phyloP scores from a whole-genome alignment of 371 early-diverging fungal genomes.

The Rhizomucor pusillus region DNA sequence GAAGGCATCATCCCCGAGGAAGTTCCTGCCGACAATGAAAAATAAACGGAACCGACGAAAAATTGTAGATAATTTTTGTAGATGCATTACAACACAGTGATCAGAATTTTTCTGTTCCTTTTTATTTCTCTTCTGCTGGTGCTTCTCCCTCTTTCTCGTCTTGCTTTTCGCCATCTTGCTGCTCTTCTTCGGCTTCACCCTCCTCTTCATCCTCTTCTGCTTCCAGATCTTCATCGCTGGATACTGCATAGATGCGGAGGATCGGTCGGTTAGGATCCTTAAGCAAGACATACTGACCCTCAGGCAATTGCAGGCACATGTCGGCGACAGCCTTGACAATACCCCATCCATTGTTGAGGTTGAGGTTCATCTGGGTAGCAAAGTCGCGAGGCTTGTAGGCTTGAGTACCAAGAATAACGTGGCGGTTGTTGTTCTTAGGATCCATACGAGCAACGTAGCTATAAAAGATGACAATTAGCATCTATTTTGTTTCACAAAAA shows the following conservation, averaged over 20 bases:
- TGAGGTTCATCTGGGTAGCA: conserved; percentile 87
- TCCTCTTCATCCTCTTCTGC: conserved; percentile 53
- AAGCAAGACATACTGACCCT: conserved; percentile 93
- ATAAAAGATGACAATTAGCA: too few relatives aligned
- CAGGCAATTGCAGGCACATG: conserved; percentile 77
- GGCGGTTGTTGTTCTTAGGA: conserved; percentile 80
- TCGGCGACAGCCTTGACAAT: conserved; percentile 92
- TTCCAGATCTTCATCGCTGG: conserved; percentile 65
- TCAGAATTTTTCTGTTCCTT: neutral
- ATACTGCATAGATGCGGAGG: conserved; percentile 78
- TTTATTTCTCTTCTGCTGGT: neutral
- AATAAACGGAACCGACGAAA: too few relatives aligned
- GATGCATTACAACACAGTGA: too few relatives aligned
- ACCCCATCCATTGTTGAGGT: conserved; percentile 90
- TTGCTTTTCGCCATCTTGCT: conserved; percentile 13
- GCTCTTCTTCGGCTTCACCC: conserved; percentile 41
- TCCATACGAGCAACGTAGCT: conserved; percentile 72
- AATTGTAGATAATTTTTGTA: neutral
- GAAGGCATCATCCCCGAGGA: conserved; percentile 68
- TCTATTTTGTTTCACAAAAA: too few relatives aligned
- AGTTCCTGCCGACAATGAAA: conserved; percentile 6
- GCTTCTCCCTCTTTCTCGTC: conserved; percentile 2
- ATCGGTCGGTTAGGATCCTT: conserved; percentile 95
- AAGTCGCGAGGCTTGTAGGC: conserved; percentile 91
- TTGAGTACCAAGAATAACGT: conserved; percentile 83